Conservation (phyloP, 805 yeast species). For the Hermanozyma aechmeae region DNA sequence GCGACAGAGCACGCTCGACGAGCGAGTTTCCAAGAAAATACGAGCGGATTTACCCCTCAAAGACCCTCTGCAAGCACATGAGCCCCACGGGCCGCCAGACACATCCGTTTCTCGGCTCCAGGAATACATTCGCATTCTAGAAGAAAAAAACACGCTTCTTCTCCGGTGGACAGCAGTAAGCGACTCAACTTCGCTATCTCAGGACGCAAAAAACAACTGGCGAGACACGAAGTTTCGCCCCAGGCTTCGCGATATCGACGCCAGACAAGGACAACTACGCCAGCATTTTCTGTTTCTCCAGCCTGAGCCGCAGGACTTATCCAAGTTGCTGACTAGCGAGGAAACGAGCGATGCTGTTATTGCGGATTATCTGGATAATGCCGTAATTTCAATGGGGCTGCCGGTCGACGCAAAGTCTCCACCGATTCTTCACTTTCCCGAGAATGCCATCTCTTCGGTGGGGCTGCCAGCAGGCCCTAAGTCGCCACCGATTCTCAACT, state of each 20-base stretch:
- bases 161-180: slow-evolving; percentile 20
- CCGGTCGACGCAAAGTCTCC: slow-evolving; percentile 1
- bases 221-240: slow-evolving; percentile 17
- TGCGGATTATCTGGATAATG: neutral
- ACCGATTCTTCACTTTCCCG: neutral
- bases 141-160: slow-evolving; percentile 17
- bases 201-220: slow-evolving; percentile 25
- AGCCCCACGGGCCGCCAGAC: neutral
- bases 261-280: slow-evolving; percentile 4
- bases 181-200: slow-evolving; percentile 29
- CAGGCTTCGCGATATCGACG: slow-evolving; percentile 11
- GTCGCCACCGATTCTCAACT: no score
- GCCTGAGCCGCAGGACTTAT: slow-evolving; percentile 6
- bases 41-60: neutral
- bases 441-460: neutral
- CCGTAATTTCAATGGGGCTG: slow-evolving; percentile 1
- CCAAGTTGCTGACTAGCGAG: neutral
- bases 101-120: slow-evolving; percentile 8
- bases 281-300: slow-evolving; percentile 8
- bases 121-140: slow-evolving; percentile 16
- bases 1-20: slow-evolving; percentile 1
- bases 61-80: neutral
- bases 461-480: neutral
- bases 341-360: neutral
- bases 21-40: slow-evolving; percentile 1